Evolutionary conservation across 306 rosid species (phyloP).

Genomic region (Cicer yamashitae): DNA sequence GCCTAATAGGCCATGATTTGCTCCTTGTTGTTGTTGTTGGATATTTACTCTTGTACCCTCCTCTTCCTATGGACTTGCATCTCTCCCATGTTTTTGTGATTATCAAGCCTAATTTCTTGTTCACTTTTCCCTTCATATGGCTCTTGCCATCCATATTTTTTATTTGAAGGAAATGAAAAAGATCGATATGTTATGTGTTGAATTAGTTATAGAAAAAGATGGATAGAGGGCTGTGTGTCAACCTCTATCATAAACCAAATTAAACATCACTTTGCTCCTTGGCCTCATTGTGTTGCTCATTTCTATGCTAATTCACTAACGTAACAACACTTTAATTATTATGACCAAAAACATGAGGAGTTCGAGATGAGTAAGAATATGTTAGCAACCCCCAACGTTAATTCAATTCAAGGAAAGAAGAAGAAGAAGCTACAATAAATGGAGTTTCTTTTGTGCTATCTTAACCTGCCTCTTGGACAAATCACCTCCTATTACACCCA

Average conservation of each 20-base stretch:
- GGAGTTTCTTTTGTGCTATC: background rate
- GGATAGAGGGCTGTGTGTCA: slow-evolving; percentile 24
- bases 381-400: background rate
- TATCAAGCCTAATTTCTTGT: slow-evolving; percentile 58
- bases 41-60: slow-evolving; percentile 38
- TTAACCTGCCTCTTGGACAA: background rate
- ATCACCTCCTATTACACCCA: background rate
- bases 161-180: background rate
- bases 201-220: background rate
- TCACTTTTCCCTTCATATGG: slow-evolving; percentile 29
- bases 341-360: background rate
- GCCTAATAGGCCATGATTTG: slow-evolving; percentile 57
- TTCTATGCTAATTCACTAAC: background rate
- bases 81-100: slow-evolving; percentile 78
- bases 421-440: background rate
- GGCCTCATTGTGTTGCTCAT: slow-evolving; percentile 85
- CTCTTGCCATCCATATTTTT: slow-evolving; percentile 38
- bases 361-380: background rate
- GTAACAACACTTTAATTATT: background rate
- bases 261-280: slow-evolving; percentile 59
- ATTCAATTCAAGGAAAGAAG: background rate
- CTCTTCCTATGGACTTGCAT: slow-evolving; percentile 78
- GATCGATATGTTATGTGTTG: background rate
- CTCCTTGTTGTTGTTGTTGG: slow-evolving; percentile 46
- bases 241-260: slow-evolving; percentile 80